Conservation (phyloP, 352 stramenopile species). For the Globisporangium spiculum region DNA sequence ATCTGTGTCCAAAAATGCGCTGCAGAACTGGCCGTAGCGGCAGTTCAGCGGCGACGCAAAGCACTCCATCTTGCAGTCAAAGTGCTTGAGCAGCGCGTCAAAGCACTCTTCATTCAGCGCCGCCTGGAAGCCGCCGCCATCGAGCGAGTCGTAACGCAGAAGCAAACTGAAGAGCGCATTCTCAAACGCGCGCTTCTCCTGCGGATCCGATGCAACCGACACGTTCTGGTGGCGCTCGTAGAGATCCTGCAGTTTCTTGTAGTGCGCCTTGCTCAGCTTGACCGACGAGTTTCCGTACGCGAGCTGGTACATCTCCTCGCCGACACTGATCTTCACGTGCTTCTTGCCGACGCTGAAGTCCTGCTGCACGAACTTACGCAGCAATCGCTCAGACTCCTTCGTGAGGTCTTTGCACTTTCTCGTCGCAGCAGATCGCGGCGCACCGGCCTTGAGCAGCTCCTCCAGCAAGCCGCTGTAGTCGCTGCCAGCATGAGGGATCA, state of each 20-base stretch:
- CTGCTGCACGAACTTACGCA: conserved; percentile 51
- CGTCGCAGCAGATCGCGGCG: conserved; percentile 52
- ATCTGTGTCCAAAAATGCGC: conserved; percentile 88
- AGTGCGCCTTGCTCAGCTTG: conserved; percentile 81
- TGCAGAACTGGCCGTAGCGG: conserved; percentile 89
- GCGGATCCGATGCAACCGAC: conserved; percentile 12
- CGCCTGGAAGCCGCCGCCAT: conserved; percentile 92
- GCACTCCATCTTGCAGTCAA: conserved; percentile 92
- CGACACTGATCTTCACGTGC: conserved; percentile 37
- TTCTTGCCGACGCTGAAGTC: conserved; percentile 42
- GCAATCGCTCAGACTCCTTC: conserved; percentile 46
- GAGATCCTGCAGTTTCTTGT: conserved; percentile 82
- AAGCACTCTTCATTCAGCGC: conserved; percentile 92
- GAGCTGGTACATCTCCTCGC: conserved; percentile 43
- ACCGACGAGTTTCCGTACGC: conserved; percentile 69
- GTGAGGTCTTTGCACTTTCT: conserved; percentile 67
- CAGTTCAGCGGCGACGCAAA: conserved; percentile 95
- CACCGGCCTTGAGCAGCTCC: conserved; percentile 71
- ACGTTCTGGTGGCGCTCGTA: conserved; percentile 55
- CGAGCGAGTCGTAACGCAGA: conserved; percentile 91
- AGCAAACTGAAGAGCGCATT: conserved; percentile 86
- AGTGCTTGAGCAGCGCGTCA: conserved; percentile 87
- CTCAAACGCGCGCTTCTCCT: conserved; percentile 50
- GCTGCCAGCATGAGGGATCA: conserved; percentile 66
- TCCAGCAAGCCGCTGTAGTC: conserved; percentile 73